phyloP scores from a whole-genome alignment of 306 rosid species.

The Malus fusca region DNA sequence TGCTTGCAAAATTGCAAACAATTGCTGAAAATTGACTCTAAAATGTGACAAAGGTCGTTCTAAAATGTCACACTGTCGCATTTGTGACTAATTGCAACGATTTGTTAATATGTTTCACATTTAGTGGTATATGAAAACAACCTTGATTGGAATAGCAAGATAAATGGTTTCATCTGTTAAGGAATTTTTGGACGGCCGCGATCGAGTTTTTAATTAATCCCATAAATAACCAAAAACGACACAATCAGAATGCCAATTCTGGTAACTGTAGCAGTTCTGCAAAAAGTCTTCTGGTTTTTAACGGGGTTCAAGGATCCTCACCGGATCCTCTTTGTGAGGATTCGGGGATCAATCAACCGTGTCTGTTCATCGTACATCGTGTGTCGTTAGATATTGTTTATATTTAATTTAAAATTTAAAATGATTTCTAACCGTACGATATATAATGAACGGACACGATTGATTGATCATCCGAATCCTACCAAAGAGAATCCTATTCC shows the following conservation, averaged over 20 bases:
- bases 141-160: background rate
- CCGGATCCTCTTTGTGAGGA: too few relatives aligned
- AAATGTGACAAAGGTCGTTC: background rate
- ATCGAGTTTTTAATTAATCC: background rate
- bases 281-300: background rate
- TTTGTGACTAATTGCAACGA: too few relatives aligned
- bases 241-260: background rate
- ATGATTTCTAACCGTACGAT: too few relatives aligned
- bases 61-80: too few relatives aligned
- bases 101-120: background rate
- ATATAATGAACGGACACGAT: fast-evolving
- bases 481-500: too few relatives aligned
- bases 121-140: background rate
- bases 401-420: too few relatives aligned
- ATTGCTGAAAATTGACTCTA: background rate
- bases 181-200: background rate
- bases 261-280: background rate
- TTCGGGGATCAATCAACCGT: fast-evolving
- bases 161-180: too few relatives aligned
- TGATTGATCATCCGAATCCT: too few relatives aligned
- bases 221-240: background rate
- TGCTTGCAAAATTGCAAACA: background rate
- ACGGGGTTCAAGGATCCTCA: too few relatives aligned
- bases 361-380: too few relatives aligned
- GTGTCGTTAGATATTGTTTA: too few relatives aligned